Evolutionary conservation across 345 rosid species (phyloP), one percentile per base, ranked within the genome.

Genomic region (Bretschneidera sinensis): DNA sequence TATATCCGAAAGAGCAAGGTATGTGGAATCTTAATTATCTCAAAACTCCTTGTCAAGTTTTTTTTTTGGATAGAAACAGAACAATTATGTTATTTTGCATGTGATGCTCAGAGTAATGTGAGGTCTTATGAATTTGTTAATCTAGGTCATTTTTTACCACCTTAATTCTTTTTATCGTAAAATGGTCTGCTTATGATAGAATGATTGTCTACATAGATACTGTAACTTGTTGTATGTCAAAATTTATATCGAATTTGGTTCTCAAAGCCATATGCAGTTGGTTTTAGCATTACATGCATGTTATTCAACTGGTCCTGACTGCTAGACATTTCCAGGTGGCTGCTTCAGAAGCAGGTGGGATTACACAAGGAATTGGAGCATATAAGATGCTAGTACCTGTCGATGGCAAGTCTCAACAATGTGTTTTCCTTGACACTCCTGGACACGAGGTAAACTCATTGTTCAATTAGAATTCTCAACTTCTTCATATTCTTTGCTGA

Each of bases 401-500:
- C 21, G 99, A 90, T 78, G 96, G 96, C 59, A 76, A 86, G 74
- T 49, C 74, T 62, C 95, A 76, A 73, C 70, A 85, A 20, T 94
- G 99, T 77, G 87, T 94, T 79, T 89, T 94, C 76, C 96, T 94
- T 71, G 99, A 94, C 70, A 94, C 99, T 68, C 99, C 99, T 53
- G 99, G 99, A 20, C 99, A 94, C 65, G 97, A 94, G 97, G 99
- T 90, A 74, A 76, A 63, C 49, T 39, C 1, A 17, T 25, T 34
- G 51, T 23, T 52, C 8, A 28, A 28, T 2, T 55, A 43, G 22
- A 19, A 15, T 43, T 35, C 47, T 55, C 1, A 50, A 55, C 6
- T 64, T 62, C 35, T 39, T 28, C 21, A 28, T 16, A 51, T 55
- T 23, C n/a, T 57, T 59, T 43, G 34, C 54, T 45, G 15, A 68